Evolutionary conservation across 495 filamentous ascomycete genomes (phyloP), one percentile per base, ranked within the genome.

Genomic region (Aspergillus steynii): DNA sequence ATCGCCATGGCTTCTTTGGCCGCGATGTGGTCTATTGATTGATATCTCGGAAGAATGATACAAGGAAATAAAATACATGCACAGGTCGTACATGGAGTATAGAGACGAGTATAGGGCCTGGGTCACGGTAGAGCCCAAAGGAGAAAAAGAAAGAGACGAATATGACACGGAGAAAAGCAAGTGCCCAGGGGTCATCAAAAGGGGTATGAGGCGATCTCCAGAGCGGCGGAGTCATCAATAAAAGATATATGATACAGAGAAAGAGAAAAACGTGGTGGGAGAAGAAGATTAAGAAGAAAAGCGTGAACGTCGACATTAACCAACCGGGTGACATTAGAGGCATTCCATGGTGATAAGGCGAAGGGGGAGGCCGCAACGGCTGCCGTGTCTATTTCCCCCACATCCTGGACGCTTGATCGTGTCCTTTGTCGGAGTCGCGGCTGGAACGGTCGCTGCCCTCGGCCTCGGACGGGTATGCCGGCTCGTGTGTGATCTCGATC

Each of bases 401-500:
- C 63, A 67, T 66, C 26, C 69, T 62, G 1, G 63, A 58, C 29
- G 61, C 25, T 31, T 54, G 29, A 10, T 57, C 63, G 42, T 65
- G 55, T 32, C 32, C 50, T n/a, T 34, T 55, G 28, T 31, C 65
- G 29, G 69, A 69, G n/a, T 74, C 73, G 32, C 65, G 69, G 64
- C 72, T 75, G n/a, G 75, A 75, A 7, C 67, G 70, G 47, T 66
- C 63, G 54, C 74, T 72, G 3, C 34, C 67, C 31, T 73, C 71
- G 10, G 46, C 61, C 29, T 51, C 51, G 5, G 59, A 58, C 1
- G 70, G 66, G 48, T 65, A 78, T 34, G 76, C 77, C 8, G 75
- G 76, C 46, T 80, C 77, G 25, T 55, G 64, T 1, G 77, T 79
- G 57, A 80, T 74, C 53, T 79, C 75, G 49, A 80, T 80, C 25